These are phyloP conservation scores for Trypanosoma mega DNA, from an alignment of 208 protist species.

Conservation along the genomic window DNA sequence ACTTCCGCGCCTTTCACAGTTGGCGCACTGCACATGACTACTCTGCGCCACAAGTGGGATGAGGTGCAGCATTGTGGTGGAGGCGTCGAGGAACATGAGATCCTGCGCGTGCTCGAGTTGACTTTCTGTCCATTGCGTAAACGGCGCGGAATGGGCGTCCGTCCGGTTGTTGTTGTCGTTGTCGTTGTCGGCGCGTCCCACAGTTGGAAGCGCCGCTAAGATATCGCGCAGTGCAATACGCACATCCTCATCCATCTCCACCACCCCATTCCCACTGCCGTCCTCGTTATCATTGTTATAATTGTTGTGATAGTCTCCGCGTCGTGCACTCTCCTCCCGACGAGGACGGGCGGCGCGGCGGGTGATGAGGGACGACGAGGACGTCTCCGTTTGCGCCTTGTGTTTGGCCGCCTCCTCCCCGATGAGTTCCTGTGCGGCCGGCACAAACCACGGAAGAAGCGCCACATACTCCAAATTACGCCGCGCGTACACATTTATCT, in stretches of 20 bases:
- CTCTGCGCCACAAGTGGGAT: conserved; percentile 63
- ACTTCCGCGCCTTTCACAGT: conserved; percentile 39
- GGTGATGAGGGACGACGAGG: conserved; percentile 18
- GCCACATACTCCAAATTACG: conserved; percentile 73
- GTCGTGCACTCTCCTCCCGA: neutral
- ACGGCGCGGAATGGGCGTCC: neutral
- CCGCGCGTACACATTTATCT: conserved; percentile 63
- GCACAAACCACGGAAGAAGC: conserved; percentile 70
- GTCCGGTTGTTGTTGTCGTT: neutral
- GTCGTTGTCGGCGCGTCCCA: neutral
- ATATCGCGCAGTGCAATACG: conserved; percentile 71
- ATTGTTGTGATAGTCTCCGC: neutral
- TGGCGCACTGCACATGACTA: conserved; percentile 45
- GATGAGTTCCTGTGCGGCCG: conserved; percentile 48
- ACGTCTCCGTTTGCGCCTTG: neutral
- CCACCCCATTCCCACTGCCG: neutral
- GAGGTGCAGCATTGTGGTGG: conserved; percentile 64
- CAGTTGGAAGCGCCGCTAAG: conserved; percentile 51
- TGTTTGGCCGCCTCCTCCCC: conserved; percentile 16
- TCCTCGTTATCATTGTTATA: neutral
- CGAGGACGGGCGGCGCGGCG: neutral
- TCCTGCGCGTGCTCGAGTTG: conserved; percentile 60
- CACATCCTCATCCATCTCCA: conserved; percentile 67
- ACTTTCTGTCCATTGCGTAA: conserved; percentile 40
- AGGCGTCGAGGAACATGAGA: conserved; percentile 83